Conservation (phyloP, 768 basidiomycete genomes). For the Suillus bovinus region DNA sequence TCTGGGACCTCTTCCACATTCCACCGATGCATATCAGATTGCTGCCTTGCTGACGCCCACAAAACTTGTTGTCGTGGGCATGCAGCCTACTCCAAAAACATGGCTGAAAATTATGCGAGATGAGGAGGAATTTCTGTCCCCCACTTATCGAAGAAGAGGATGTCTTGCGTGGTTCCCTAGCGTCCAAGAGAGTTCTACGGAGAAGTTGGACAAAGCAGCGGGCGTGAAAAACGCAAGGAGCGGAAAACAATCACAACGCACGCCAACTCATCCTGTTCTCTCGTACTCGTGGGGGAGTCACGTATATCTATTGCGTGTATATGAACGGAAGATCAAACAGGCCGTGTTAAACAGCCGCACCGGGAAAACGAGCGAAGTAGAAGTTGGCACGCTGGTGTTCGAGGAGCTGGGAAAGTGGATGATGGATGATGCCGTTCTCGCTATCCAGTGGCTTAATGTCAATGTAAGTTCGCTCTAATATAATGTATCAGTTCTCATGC, state of each 20-base stretch:
- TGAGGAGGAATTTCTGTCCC: conserved; percentile 43
- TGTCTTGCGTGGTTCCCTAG: conserved; percentile 84
- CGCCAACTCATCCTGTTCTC: conserved; percentile 58
- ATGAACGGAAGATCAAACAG: conserved; percentile 57
- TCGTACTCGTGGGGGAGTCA: conserved; percentile 84
- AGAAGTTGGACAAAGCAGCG: not conserved
- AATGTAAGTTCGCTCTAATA: conserved; percentile 63
- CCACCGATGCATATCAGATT: conserved; percentile 77
- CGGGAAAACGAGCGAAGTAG: conserved; percentile 58
- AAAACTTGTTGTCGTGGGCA: conserved; percentile 90
- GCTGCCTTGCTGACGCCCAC: conserved; percentile 85
- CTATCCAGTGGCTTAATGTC: conserved; percentile 85
- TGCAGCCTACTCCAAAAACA: conserved; percentile 90
- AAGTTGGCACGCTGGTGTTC: conserved; percentile 66
- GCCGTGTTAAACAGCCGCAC: conserved; percentile 51
- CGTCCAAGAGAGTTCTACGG: conserved; percentile 28
- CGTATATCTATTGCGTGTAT: conserved; percentile 65
- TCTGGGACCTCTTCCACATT: conserved; percentile 68
- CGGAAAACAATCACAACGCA: conserved; percentile 17
- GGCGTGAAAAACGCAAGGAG: conserved; percentile 19
- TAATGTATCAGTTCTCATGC: conserved; percentile 1
- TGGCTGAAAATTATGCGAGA: conserved; percentile 80
- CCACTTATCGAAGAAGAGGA: conserved; percentile 56
- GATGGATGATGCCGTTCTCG: conserved; percentile 62
- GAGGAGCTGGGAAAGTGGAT: conserved; percentile 61